These are phyloP conservation scores for Torulaspora globosa DNA, from an alignment of 1,139 yeast species.

Conservation along the genomic window DNA sequence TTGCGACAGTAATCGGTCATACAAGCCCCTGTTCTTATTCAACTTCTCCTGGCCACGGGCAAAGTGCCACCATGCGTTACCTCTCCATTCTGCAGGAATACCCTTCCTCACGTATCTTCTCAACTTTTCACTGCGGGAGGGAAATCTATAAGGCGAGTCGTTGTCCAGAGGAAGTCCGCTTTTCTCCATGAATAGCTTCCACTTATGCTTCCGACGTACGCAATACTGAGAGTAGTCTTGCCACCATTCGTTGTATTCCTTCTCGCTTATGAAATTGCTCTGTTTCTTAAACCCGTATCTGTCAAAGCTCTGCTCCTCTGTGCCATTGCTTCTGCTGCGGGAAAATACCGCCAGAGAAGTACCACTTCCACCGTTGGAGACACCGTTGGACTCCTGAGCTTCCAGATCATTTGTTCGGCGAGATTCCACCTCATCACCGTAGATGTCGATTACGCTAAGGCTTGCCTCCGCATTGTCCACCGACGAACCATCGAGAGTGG, in stretches of 20 bases:
- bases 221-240: conserved; percentile 58
- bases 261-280: conserved; percentile 47
- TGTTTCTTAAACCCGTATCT: conserved; percentile 81
- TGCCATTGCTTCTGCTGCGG: conserved; percentile 6
- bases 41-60: conserved; percentile 85
- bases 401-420: conserved; percentile 12
- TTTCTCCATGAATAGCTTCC: conserved; percentile 63
- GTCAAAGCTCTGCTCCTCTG: conserved; percentile 45
- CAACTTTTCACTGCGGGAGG: conserved; percentile 77
- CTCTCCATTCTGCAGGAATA: conserved; percentile 96
- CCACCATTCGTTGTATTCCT: conserved; percentile 76
- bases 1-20: conserved; percentile 56
- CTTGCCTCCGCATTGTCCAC: conserved; percentile 23
- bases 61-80: conserved; percentile 93
- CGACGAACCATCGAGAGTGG: conserved; percentile 9
- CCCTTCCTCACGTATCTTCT: conserved; percentile 85
- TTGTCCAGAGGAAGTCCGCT: conserved; percentile 56
- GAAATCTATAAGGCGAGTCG: conserved; percentile 53
- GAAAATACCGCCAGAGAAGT: conserved; percentile 7
- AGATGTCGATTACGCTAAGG: conserved; percentile 31
- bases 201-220: conserved; percentile 62
- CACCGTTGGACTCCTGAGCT: conserved; percentile 13
- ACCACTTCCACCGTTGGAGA: conserved; percentile 12
- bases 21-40: conserved; percentile 66
- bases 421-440: conserved; percentile 27